Evolutionary conservation across 148 eudicot genomes (phyloP).

Genomic region (Rhododendron williamsianum): DNA sequence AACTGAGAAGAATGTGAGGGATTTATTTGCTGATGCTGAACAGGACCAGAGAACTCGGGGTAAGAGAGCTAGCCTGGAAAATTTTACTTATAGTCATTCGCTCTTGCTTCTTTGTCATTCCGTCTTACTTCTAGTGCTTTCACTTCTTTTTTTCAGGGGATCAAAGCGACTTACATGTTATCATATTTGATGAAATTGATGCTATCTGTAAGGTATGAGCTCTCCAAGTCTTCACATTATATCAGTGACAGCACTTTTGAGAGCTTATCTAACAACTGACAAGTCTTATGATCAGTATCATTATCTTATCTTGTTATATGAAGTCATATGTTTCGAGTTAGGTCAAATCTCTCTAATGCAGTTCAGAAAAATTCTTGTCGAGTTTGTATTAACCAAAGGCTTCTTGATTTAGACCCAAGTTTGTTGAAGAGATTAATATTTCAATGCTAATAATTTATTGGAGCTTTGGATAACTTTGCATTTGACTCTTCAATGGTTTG

Average conservation of each 20-base stretch:
- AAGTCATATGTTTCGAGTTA: neutral
- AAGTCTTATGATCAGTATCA: neutral
- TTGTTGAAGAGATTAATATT: neutral
- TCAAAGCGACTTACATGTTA: slow-evolving; percentile 96
- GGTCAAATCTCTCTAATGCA: neutral
- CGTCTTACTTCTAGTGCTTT: neutral
- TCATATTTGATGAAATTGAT: slow-evolving; percentile 98
- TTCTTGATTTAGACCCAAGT: neutral
- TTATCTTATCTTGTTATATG: neutral
- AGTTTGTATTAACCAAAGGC: neutral
- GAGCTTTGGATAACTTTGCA: neutral
- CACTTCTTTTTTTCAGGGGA: slow-evolving; percentile 59
- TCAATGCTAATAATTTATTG: neutral
- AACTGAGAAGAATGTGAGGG: slow-evolving; percentile 98
- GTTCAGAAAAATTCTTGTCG: neutral
- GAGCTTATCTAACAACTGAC: slow-evolving; percentile 1
- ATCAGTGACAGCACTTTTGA: neutral
- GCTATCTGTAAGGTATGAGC: slow-evolving; percentile 90
- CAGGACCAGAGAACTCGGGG: slow-evolving; percentile 85
- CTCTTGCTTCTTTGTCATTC: neutral
- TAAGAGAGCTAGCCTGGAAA: slow-evolving; percentile 9
- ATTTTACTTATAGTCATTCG: neutral
- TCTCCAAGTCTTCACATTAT: neutral
- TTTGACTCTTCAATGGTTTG: neutral
- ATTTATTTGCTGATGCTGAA: slow-evolving; percentile 99